Conservation (phyloP, 2,329 filamentous ascomycete genomes). For the Arthrobotrys iridis region DNA sequence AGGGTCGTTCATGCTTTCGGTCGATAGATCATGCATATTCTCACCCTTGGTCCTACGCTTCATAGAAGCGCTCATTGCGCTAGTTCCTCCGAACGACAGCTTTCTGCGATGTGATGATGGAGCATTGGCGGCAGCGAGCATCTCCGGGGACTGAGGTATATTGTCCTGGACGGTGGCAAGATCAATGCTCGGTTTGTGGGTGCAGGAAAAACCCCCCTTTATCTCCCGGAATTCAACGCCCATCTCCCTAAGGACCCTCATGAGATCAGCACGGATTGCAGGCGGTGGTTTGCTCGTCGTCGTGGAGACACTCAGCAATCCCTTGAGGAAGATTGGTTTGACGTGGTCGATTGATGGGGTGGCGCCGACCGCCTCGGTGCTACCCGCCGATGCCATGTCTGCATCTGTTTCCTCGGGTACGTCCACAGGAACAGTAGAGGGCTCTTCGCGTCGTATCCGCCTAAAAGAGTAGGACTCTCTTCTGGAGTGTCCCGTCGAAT, state of each 20-base stretch:
- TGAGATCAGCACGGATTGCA: slow-evolving; percentile 88
- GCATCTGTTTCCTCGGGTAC: slow-evolving; percentile 91
- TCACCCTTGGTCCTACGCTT: slow-evolving; percentile 72
- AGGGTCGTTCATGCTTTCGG: slow-evolving; percentile 80
- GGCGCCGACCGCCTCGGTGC: slow-evolving; percentile 63
- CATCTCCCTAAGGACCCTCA: slow-evolving; percentile 84
- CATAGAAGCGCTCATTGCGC: slow-evolving; percentile 35
- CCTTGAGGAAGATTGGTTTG: slow-evolving; percentile 95
- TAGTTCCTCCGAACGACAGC: slow-evolving; percentile 56
- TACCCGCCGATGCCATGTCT: slow-evolving; percentile 71
- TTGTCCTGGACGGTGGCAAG: slow-evolving; percentile 76
- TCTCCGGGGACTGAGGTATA: slow-evolving; percentile 58
- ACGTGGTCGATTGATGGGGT: slow-evolving; percentile 74
- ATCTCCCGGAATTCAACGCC: slow-evolving; percentile 93
- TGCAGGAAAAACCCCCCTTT: slow-evolving; percentile 89
- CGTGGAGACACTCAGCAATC: slow-evolving; percentile 94
- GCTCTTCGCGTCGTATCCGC: slow-evolving; percentile 76
- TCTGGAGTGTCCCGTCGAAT: slow-evolving; percentile 87
- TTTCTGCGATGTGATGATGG: slow-evolving; percentile 60
- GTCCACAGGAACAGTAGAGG: slow-evolving; percentile 69
- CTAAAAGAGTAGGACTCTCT: slow-evolving; percentile 92
- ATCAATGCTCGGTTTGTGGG: slow-evolving; percentile 88
- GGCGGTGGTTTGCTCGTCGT: slow-evolving; percentile 90
- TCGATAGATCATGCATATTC: slow-evolving; percentile 85
- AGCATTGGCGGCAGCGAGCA: slow-evolving; percentile 48